Evolutionary conservation across 1,284 basidiomycete species (phyloP).

Genomic region (Neolentinus lepideus): DNA sequence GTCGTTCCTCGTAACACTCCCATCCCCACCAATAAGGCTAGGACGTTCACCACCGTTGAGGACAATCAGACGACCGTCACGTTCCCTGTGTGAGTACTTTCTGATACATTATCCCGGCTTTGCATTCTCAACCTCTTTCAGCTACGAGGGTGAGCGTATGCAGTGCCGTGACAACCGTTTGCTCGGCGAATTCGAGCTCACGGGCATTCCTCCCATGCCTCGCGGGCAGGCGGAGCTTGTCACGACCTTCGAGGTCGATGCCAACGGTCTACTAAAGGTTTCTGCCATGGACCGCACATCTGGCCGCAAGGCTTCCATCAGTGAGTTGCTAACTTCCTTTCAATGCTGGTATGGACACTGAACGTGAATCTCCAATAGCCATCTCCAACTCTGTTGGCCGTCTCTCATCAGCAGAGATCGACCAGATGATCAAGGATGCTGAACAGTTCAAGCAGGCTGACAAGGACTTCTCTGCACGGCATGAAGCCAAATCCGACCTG

Average conservation of each 20-base stretch:
- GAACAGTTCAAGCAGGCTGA: conserved; percentile 95
- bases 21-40: conserved; percentile 95
- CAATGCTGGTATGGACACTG: conserved; percentile 4
- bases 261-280: conserved; percentile 94
- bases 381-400: conserved; percentile 96
- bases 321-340: conserved; percentile 36
- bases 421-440: conserved; percentile 98
- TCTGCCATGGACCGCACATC: conserved; percentile 93
- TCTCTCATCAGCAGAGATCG: conserved; percentile 90
- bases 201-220: conserved; percentile 93
- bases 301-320: conserved; percentile 94
- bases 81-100: conserved; percentile 78
- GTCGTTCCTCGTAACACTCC: conserved; percentile 97
- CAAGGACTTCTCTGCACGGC: conserved; percentile 93
- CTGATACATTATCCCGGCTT: not conserved
- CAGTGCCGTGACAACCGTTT: conserved; percentile 96
- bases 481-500: conserved; percentile 94
- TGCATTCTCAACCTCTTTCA: conserved; percentile 18
- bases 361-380: conserved; percentile 33
- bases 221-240: conserved; percentile 95
- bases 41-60: conserved; percentile 95
- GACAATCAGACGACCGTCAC: conserved; percentile 98
- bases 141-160: conserved; percentile 95
- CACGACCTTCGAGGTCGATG: conserved; percentile 96
- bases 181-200: conserved; percentile 96